These are phyloP conservation scores for Biscogniauxia sp. DNA, from an alignment of 2,329 filamentous ascomycete species.

Conservation along the genomic window DNA sequence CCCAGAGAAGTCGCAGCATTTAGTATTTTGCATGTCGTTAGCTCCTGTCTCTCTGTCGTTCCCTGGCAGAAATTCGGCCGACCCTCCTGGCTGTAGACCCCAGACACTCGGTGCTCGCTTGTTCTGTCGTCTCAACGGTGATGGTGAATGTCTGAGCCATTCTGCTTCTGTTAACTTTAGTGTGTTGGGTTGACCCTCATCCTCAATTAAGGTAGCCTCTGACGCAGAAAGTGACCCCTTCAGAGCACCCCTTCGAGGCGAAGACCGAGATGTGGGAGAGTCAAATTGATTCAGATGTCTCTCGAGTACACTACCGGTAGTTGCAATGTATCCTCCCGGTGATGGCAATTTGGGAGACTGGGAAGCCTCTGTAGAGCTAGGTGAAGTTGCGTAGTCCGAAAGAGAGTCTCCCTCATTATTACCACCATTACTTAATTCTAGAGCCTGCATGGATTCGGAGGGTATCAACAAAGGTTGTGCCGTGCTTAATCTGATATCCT, in stretches of 20 bases:
- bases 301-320: slow-evolving; percentile 31
- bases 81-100: slow-evolving; percentile 22
- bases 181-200: slow-evolving; percentile 6
- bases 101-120: slow-evolving; percentile 15
- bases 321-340: slow-evolving; percentile 29
- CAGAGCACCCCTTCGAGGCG: slow-evolving; percentile 11
- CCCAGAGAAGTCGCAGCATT: background rate
- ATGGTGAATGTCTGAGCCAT: slow-evolving; percentile 32
- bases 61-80: background rate
- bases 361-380: slow-evolving; percentile 23
- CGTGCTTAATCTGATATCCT: slow-evolving; percentile 28
- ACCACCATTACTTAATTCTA: slow-evolving; percentile 19
- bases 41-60: background rate
- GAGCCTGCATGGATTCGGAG: slow-evolving; percentile 27
- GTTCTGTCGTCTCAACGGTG: slow-evolving; percentile 19
- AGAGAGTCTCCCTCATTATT: slow-evolving; percentile 20
- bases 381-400: slow-evolving; percentile 32
- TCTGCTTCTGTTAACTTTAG: slow-evolving; percentile 29
- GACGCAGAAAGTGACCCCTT: slow-evolving; percentile 11
- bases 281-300: slow-evolving; percentile 29
- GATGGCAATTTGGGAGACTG: slow-evolving; percentile 25
- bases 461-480: slow-evolving; percentile 28
- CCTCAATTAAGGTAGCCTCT: slow-evolving; percentile 6
- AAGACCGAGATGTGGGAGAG: slow-evolving; percentile 19
- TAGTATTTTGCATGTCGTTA: background rate